Conservation (phyloP, 352 stramenopile species). For the Halophytophthora polymorphica region DNA sequence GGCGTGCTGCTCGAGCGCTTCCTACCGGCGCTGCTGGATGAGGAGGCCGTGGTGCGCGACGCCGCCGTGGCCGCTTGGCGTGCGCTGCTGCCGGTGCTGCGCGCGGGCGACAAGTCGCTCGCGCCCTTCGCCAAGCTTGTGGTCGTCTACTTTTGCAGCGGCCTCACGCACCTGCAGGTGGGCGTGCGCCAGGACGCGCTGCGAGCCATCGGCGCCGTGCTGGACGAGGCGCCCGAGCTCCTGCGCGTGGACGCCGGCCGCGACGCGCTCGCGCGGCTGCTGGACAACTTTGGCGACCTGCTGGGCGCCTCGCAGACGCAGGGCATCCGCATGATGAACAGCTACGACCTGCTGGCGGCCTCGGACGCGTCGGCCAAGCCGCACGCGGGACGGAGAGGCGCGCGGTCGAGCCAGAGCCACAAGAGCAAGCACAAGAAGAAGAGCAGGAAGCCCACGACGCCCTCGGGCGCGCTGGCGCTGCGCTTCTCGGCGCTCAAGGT, state of each 20-base stretch:
- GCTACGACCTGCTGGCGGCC: slow-evolving; percentile 55
- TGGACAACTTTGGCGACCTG: slow-evolving; percentile 81
- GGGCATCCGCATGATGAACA: slow-evolving; percentile 76
- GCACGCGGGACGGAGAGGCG: slow-evolving; percentile 1
- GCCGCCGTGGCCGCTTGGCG: slow-evolving; percentile 68
- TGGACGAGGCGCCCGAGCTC: slow-evolving; percentile 58
- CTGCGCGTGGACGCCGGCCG: slow-evolving; percentile 47
- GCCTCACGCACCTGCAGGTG: slow-evolving; percentile 74
- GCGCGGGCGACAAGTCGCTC: slow-evolving; percentile 39
- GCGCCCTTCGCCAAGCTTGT: slow-evolving; percentile 73
- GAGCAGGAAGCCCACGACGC: slow-evolving; percentile 40
- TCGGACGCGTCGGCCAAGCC: slow-evolving; percentile 12
- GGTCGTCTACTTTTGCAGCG: slow-evolving; percentile 75
- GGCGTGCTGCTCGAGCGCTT: slow-evolving; percentile 75
- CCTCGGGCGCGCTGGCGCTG: slow-evolving; percentile 41
- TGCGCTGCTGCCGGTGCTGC: slow-evolving; percentile 53
- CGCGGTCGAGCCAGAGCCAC: slow-evolving; percentile 9
- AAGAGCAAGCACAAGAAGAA: slow-evolving; percentile 26
- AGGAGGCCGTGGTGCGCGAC: slow-evolving; percentile 77
- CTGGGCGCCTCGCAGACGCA: slow-evolving; percentile 60
- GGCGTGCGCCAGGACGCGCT: slow-evolving; percentile 74
- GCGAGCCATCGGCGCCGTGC: slow-evolving; percentile 57
- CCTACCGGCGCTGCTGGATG: slow-evolving; percentile 66
- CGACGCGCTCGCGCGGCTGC: slow-evolving; percentile 54
- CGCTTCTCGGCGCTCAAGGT: slow-evolving; percentile 62